These are phyloP conservation scores for Wickerhamomyces queroliae DNA, from an alignment of 805 yeast genomes.

Conservation along the genomic window DNA sequence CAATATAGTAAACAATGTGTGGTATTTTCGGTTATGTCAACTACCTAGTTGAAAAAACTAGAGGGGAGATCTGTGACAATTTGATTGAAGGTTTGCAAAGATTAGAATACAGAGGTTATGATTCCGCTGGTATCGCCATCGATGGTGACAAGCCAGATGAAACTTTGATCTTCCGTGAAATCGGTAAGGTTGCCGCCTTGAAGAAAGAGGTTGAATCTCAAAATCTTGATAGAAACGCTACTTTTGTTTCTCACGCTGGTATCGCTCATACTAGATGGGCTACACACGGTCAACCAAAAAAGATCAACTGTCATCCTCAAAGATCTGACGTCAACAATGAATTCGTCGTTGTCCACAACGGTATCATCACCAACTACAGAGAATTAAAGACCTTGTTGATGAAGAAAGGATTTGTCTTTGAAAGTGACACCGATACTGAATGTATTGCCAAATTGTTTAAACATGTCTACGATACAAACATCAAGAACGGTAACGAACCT, in stretches of 20 bases:
- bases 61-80: slow-evolving; percentile 90
- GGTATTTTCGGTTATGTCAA: slow-evolving; percentile 98
- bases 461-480: slow-evolving; percentile 77
- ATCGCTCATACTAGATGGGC: slow-evolving; percentile 99
- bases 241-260: slow-evolving; percentile 83
- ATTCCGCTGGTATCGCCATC: slow-evolving; percentile 93
- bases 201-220: slow-evolving; percentile 52
- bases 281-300: slow-evolving; percentile 93
- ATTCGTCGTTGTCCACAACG: slow-evolving; percentile 93
- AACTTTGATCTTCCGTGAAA: slow-evolving; percentile 71
- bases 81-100: slow-evolving; percentile 82
- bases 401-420: slow-evolving; percentile 77
- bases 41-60: slow-evolving; percentile 82
- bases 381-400: slow-evolving; percentile 79
- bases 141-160: slow-evolving; percentile 80
- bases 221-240: slow-evolving; percentile 51
- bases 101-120: slow-evolving; percentile 97
- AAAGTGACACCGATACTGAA: slow-evolving; percentile 95
- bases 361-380: slow-evolving; percentile 94
- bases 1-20: slow-evolving; percentile 38
- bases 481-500: slow-evolving; percentile 65
- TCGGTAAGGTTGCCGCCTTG: slow-evolving; percentile 86
- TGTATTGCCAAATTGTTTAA: slow-evolving; percentile 94
- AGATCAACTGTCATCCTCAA: slow-evolving; percentile 92
- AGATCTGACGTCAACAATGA: slow-evolving; percentile 78